Evolutionary conservation across 441 rosid genomes (phyloP).

Genomic region (Flueggea neowawraea): DNA sequence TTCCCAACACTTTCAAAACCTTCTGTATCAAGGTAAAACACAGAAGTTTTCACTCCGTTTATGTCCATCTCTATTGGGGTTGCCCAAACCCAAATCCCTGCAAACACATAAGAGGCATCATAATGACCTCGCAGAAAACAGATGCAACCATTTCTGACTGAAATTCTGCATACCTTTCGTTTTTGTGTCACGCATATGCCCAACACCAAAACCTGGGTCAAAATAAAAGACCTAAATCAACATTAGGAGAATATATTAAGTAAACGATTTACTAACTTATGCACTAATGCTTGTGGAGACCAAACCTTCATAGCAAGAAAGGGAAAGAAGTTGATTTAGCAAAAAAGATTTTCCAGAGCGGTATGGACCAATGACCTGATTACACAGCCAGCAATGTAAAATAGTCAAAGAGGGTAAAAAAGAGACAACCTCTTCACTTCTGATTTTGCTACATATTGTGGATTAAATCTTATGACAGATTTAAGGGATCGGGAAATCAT

Average conservation of each 20-base stretch:
- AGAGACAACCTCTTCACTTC: background rate
- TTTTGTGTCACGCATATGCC: constrained; percentile 99
- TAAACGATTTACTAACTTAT: background rate
- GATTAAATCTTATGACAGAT: too few species aligned
- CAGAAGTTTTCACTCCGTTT: constrained; percentile 78
- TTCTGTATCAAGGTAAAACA: constrained; percentile 95
- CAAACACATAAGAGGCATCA: constrained; percentile 15
- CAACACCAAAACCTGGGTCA: constrained; percentile 93
- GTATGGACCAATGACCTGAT: constrained; percentile 96
- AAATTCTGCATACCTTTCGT: constrained; percentile 69
- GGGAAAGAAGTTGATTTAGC: constrained; percentile 98
- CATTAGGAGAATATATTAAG: constrained; percentile 9
- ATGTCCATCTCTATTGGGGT: constrained; percentile 74
- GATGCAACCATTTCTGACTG: constrained; percentile 3
- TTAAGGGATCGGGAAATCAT: background rate
- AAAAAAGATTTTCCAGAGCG: constrained; percentile 98
- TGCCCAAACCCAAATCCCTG: constrained; percentile 99
- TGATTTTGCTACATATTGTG: constrained; percentile 3
- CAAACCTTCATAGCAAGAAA: constrained; percentile 95
- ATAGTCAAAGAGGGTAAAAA: constrained; percentile 9
- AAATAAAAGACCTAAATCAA: constrained; percentile 1
- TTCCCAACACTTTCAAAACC: constrained; percentile 99
- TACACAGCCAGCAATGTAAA: constrained; percentile 22
- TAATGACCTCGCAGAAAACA: constrained; percentile 14
- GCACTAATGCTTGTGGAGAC: constrained; percentile 15